Conservation (phyloP, 2,329 filamentous ascomycete genomes). For the Curvularia spicifera region DNA sequence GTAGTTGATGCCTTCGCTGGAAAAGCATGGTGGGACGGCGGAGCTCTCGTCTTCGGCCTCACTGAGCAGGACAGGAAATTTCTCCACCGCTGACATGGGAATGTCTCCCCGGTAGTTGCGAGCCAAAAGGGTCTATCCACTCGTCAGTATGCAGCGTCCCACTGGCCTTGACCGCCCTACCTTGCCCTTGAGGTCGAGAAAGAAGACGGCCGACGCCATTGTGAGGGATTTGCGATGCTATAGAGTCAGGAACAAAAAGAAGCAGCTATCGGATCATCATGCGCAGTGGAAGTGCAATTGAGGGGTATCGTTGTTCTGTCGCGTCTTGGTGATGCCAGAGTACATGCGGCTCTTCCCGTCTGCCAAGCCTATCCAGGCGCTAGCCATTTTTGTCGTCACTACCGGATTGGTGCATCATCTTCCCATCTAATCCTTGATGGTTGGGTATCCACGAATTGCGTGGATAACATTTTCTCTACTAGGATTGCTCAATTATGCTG, state of each 20-base stretch:
- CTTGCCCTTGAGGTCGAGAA: constrained; percentile 99
- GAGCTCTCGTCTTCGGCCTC: constrained; percentile 99
- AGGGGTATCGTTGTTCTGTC: constrained; percentile 16
- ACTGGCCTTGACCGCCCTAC: constrained; percentile 57
- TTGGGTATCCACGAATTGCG: background rate
- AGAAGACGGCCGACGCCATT: constrained; percentile 98
- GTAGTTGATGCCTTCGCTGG: constrained; percentile 98
- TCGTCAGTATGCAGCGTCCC: constrained; percentile 37
- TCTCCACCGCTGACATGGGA: constrained; percentile 98
- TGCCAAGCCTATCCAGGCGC: constrained; percentile 10
- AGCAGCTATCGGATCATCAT: constrained; percentile 19
- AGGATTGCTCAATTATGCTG: background rate
- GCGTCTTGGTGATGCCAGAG: constrained; percentile 21
- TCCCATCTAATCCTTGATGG: background rate
- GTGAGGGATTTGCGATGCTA: constrained; percentile 27
- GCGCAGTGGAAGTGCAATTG: constrained; percentile 12
- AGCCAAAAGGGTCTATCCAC: constrained; percentile 84
- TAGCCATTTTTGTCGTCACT: background rate
- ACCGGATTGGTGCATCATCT: background rate
- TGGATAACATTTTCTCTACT: background rate
- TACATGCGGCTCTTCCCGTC: constrained; percentile 17
- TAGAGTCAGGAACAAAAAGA: background rate
- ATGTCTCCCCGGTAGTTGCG: constrained; percentile 99
- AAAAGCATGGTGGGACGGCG: constrained; percentile 96
- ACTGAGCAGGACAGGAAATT: constrained; percentile 92